A percentile compares a stretch with the other conserved stretches of the same genome.
Conservation (phyloP, 2,329 filamentous ascomycete species). For the Plenodomus tracheiphilus region DNA sequence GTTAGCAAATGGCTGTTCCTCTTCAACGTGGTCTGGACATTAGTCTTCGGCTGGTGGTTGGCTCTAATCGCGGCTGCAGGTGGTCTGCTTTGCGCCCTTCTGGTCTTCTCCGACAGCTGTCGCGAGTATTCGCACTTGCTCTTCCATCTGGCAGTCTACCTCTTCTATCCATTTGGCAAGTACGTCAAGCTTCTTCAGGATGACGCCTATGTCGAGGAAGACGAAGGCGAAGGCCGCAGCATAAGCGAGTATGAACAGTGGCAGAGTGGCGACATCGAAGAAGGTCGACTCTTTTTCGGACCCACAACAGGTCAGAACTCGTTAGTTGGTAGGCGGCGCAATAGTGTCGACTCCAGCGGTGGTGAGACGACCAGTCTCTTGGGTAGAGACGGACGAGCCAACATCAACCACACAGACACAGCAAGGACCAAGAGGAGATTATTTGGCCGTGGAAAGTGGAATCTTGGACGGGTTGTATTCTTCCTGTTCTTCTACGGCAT, state of each 20-base stretch:
- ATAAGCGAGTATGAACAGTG: slow-evolving; percentile 99
- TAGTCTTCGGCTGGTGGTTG: slow-evolving; percentile 97
- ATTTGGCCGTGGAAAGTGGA: slow-evolving; percentile 96
- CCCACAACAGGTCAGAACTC: slow-evolving; percentile 71
- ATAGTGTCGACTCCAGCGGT: slow-evolving; percentile 84
- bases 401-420: slow-evolving; percentile 43
- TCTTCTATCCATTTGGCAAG: slow-evolving; percentile 96
- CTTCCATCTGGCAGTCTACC: slow-evolving; percentile 79
- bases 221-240: slow-evolving; percentile 91
- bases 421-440: slow-evolving; percentile 72
- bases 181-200: slow-evolving; percentile 93
- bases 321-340: slow-evolving; percentile 80
- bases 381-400: slow-evolving; percentile 63
- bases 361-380: slow-evolving; percentile 90
- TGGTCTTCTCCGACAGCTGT: slow-evolving; percentile 76
- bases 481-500: slow-evolving; percentile 95
- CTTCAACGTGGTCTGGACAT: slow-evolving; percentile 88
- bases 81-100: slow-evolving; percentile 75
- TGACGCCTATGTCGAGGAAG: slow-evolving; percentile 91
- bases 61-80: slow-evolving; percentile 73
- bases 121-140: slow-evolving; percentile 84
- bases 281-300: slow-evolving; percentile 94
- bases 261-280: slow-evolving; percentile 96
- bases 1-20: slow-evolving; percentile 83
- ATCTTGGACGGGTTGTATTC: slow-evolving; percentile 89